phyloP scores from a whole-genome alignment of 2,329 filamentous ascomycete species.

The Colletotrichum magnum region DNA sequence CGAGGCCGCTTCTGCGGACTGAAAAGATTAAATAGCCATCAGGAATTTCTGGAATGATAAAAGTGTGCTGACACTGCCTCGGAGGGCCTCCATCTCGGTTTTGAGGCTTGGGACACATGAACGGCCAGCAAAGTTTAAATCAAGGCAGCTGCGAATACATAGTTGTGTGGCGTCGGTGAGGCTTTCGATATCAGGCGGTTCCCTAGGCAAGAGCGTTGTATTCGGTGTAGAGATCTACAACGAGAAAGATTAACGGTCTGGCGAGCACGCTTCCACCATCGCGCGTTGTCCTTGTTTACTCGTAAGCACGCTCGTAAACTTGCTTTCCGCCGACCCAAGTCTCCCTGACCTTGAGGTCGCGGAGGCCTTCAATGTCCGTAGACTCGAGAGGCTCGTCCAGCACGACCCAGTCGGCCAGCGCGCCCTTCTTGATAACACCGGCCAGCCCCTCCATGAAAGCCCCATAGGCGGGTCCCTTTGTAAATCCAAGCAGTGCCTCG shows the following conservation, averaged over 20 bases:
- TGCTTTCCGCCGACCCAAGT: conserved; percentile 76
- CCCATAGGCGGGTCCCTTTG: conserved; percentile 36
- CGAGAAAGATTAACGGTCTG: not conserved
- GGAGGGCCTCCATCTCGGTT: not conserved
- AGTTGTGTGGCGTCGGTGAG: not conserved
- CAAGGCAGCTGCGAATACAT: not conserved
- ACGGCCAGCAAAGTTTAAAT: not conserved
- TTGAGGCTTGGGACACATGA: not conserved
- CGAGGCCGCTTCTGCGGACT: no score
- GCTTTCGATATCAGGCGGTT: not conserved
- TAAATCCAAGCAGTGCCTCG: conserved; percentile 64
- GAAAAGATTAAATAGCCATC: no score
- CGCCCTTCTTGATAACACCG: conserved; percentile 71
- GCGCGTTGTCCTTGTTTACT: not conserved
- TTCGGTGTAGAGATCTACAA: not conserved
- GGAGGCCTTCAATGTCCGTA: conserved; percentile 65
- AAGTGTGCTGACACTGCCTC: not conserved
- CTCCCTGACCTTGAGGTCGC: conserved; percentile 70
- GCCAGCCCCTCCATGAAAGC: conserved; percentile 70
- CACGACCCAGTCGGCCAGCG: conserved; percentile 80
- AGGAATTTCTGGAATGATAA: no score
- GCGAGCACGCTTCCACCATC: not conserved
- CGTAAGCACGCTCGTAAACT: conserved; percentile 55
- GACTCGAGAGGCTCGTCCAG: conserved; percentile 70
- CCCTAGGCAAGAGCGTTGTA: not conserved